These are phyloP conservation scores for Claviceps sp. DNA, from an alignment of 2,329 filamentous ascomycete genomes.

Conservation along the genomic window DNA sequence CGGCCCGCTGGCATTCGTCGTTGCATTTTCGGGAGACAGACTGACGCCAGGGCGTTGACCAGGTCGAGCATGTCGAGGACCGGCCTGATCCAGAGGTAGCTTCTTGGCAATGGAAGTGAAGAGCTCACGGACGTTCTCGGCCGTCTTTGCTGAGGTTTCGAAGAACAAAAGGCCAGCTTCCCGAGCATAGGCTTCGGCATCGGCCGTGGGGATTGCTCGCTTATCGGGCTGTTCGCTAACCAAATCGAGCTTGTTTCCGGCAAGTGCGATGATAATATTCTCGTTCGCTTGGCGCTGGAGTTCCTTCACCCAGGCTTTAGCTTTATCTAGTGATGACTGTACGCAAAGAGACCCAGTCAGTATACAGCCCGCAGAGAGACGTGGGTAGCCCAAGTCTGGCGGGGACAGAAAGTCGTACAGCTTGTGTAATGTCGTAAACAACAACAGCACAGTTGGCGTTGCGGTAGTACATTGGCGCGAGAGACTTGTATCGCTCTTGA, in stretches of 20 bases:
- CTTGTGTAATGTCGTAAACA: constrained; percentile 98
- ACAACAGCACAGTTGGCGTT: constrained; percentile 99
- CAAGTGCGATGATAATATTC: constrained; percentile 97
- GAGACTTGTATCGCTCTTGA: constrained; percentile 96
- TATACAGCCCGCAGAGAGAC: background rate
- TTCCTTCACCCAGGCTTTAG: constrained; percentile 98
- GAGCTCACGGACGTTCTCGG: constrained; percentile 87
- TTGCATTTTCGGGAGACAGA: constrained; percentile 41
- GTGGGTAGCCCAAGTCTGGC: background rate
- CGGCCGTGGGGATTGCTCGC: constrained; percentile 75
- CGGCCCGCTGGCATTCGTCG: constrained; percentile 41
- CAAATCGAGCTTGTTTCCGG: constrained; percentile 94
- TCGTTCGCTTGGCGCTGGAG: constrained; percentile 97
- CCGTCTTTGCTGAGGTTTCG: constrained; percentile 95
- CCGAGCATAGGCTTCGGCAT: constrained; percentile 88
- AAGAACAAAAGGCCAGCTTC: constrained; percentile 95
- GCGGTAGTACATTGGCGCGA: constrained; percentile 98
- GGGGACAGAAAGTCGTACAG: constrained; percentile 45
- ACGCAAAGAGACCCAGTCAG: background rate
- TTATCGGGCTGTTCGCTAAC: constrained; percentile 92
- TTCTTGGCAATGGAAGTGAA: constrained; percentile 98
- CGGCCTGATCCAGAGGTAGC: constrained; percentile 86
- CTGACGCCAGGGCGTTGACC: constrained; percentile 47
- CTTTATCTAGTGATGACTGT: constrained; percentile 93
- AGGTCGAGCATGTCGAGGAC: constrained; percentile 70